Evolutionary conservation across 2,329 filamentous ascomycete genomes (phyloP).

Genomic region (Apiospora arundinis): DNA sequence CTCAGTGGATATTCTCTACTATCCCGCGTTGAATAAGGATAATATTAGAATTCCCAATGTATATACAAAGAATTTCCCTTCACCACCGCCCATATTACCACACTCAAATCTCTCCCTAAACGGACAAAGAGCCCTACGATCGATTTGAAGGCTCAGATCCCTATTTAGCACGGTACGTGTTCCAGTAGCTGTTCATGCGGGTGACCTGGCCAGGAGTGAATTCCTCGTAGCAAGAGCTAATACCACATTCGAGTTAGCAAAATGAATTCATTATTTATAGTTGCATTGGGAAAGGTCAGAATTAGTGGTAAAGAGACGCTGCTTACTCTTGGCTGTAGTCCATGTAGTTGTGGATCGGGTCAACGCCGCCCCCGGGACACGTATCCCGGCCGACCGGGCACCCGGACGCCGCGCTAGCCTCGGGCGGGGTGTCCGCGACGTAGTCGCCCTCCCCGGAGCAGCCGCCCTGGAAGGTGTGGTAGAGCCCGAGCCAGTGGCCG

Average conservation of each 20-base stretch:
- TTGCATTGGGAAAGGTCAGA: background rate
- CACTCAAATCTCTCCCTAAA: no score
- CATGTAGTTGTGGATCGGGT: conserved; percentile 28
- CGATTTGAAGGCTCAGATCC: no score
- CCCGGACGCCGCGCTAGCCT: conserved; percentile 33
- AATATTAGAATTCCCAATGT: no score
- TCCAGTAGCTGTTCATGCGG: conserved; percentile 22
- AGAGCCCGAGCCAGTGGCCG: conserved; percentile 46
- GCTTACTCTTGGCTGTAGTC: conserved; percentile 24
- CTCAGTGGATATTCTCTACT: no score
- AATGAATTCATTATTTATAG: background rate
- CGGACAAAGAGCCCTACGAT: no score
- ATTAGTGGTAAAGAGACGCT: background rate
- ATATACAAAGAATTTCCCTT: no score
- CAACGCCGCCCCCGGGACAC: conserved; percentile 21
- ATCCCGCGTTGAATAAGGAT: no score
- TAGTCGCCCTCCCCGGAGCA: conserved; percentile 41
- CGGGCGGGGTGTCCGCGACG: conserved; percentile 43
- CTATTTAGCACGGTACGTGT: conserved; percentile 8
- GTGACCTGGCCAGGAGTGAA: conserved; percentile 18
- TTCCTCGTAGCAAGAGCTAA: conserved; percentile 18
- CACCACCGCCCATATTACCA: no score
- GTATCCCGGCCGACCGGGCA: conserved; percentile 23
- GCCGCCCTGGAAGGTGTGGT: conserved; percentile 44
- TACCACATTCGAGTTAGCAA: background rate